Evolutionary conservation across 768 basidiomycete species (phyloP).

Genomic region (Clavulina sp.): DNA sequence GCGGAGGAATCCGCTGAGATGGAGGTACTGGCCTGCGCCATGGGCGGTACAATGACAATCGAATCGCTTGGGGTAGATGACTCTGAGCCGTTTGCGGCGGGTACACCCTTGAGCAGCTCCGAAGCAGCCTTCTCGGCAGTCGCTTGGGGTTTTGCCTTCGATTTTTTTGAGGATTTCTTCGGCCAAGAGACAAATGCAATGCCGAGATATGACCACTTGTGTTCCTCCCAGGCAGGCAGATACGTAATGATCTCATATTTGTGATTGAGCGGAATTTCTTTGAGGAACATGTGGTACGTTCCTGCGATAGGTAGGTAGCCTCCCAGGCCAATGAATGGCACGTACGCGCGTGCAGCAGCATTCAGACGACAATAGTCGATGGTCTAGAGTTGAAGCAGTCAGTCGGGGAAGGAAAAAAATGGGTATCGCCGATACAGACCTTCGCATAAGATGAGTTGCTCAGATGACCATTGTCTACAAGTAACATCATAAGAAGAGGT

Average conservation of each 20-base stretch:
- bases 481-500: too few relatives aligned
- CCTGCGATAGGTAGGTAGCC: slow-evolving; percentile 16
- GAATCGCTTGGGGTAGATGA: background rate
- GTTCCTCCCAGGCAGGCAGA: slow-evolving; percentile 46
- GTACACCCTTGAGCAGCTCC: background rate
- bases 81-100: background rate
- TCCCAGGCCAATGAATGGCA: background rate
- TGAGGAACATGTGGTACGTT: slow-evolving; percentile 49
- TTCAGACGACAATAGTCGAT: background rate
- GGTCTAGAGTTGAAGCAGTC: background rate
- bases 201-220: slow-evolving; percentile 38
- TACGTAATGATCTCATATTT: slow-evolving; percentile 42
- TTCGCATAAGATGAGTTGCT: slow-evolving; percentile 73
- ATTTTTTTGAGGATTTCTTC: slow-evolving; percentile 12
- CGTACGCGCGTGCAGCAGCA: background rate
- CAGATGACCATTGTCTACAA: slow-evolving; percentile 56
- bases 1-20: background rate
- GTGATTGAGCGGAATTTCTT: slow-evolving; percentile 47
- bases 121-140: background rate
- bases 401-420: slow-evolving; percentile 18
- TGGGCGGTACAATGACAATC: background rate
- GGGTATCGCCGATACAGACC: slow-evolving; percentile 18
- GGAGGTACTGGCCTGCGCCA: background rate
- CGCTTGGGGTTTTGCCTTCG: background rate
- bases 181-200: slow-evolving; percentile 45